Base-by-base conservation (phyloP, 371 early-diverging fungal species). In the Mucor indicus region DNA sequence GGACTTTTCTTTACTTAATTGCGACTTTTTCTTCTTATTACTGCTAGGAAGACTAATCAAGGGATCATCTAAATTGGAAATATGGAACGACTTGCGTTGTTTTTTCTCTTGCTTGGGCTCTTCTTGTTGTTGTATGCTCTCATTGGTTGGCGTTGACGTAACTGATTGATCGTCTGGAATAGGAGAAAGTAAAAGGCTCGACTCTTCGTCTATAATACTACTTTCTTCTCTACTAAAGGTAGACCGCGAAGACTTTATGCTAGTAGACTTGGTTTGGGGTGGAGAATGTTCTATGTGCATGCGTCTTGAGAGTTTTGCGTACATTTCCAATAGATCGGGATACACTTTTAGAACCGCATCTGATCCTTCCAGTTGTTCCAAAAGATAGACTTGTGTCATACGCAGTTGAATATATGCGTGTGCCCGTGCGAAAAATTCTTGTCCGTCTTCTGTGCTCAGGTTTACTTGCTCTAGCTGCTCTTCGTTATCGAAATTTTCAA, bases 261-360 rank as follows among this genome's bases (percentile, higher is more conserved):
- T n/a, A n/a, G n/a, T n/a, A n/a, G n/a, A n/a, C n/a, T n/a, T n/a
- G n/a, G n/a, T n/a, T n/a, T n/a, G n/a, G n/a, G n/a, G n/a, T n/a
- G n/a, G n/a, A n/a, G n/a, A n/a, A n/a, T n/a, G n/a, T n/a, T 15
- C 12, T 3, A 55, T 2, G 11, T 29, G 25, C 37, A 56, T 40
- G 20, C 46, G 50, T 56, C 55, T 50, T 29, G 78, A 83, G 2
- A 88, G 57, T 43, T 72, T 76, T 1, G 69, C 78, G 52, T 83
- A 86, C 19, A 84, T 67, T 3, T 69, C 58, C 68, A 89, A 87
- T 24, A 89, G 53, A 2, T 62, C 63, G 21, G 74, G 72, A 48
- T 84, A 82, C 9, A 61, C 63, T 16, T 71, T 64, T 16, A 88
- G 46, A 1, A 72, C 61, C 0, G 75, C 60, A 16, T 82, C 83